Evolutionary conservation across 148 eudicot species (phyloP), one percentile per base, ranked within the genome.

Genomic region (Rhododendron ovatum): DNA sequence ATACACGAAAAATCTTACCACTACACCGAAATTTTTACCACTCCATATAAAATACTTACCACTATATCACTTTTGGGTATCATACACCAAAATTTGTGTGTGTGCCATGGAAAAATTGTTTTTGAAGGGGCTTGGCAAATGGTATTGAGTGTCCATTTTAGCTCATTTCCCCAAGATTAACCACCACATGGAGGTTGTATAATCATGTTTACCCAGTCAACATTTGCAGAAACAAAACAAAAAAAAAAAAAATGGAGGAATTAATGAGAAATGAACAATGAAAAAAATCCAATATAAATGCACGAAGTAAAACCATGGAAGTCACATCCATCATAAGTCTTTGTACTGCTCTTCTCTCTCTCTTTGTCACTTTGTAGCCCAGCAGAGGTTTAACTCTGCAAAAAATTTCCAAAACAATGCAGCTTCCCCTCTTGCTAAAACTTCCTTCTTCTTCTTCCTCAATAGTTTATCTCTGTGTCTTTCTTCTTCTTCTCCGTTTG

Each of bases 401-500:
- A 10, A 73, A 50, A 50, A 20, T 35, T 84, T 41, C 10, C 9
- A 2, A 8, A 75, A 75, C 18, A 75, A 84, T 75, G 81, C 86
- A 74, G 28, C 24, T 51, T 10, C 11, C 35, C 4, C 20, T n/a
- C 80, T 43, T n/a, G 67, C 39, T 11, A 3, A 51, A 33, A 47
- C 13, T 7, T 39, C 51, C 81, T 43, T 76, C 76, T 41, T 82
- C 57, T 53, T 71, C 83, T 35, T 78, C 78, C 48, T 45, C 83
- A 18, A 39, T 11, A 26, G 6, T 67, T 17, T 48, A 67, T 45
- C 30, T 78, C 30, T 55, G 5, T 45, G n/a, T 65, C 51, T 35
- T 65, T 63, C 30, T 78, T 22, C 50, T 88, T 39, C 43, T 83
- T 15, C 48, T 86, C 57, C 86, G 41, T 83, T 13, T 69, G 26